phyloP scores from a whole-genome alignment of 2,329 filamentous ascomycete species.

The Fusarium haematococcum region DNA sequence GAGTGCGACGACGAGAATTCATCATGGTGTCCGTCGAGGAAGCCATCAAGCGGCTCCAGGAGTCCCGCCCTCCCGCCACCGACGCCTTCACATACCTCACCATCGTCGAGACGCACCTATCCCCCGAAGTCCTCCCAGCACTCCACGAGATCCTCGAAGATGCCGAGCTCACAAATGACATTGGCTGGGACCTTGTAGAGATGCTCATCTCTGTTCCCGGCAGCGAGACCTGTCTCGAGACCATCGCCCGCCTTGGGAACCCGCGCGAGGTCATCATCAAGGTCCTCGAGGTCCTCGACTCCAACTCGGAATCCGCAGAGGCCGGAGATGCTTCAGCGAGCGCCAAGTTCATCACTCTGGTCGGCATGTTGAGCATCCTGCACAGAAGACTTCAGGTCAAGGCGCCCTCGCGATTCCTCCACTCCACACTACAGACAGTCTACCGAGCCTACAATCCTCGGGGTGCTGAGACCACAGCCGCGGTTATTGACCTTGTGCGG shows the following conservation, averaged over 20 bases:
- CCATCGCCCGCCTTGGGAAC: conserved; percentile 81
- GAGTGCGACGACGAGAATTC: not conserved
- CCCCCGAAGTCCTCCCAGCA: conserved; percentile 72
- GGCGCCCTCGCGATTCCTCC: conserved; percentile 82
- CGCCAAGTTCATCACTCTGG: conserved; percentile 74
- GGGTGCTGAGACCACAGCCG: conserved; percentile 75
- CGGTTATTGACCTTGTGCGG: conserved; percentile 77
- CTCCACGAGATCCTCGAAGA: conserved; percentile 78
- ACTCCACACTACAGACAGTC: conserved; percentile 79
- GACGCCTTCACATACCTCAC: conserved; percentile 84
- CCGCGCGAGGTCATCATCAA: conserved; percentile 86
- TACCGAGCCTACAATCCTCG: conserved; percentile 73
- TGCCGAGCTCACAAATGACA: conserved; percentile 76
- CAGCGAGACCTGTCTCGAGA: conserved; percentile 78
- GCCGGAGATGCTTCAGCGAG: conserved; percentile 50
- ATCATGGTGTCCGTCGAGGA: conserved; percentile 52
- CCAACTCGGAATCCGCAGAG: conserved; percentile 55
- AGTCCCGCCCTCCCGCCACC: conserved; percentile 63
- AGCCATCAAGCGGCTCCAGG: conserved; percentile 59
- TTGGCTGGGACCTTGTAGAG: conserved; percentile 87
- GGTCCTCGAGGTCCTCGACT: conserved; percentile 77
- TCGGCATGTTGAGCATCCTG: conserved; percentile 78
- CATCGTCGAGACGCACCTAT: conserved; percentile 79
- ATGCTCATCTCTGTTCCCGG: conserved; percentile 76
- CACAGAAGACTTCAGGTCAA: conserved; percentile 82